phyloP scores from a whole-genome alignment of 257 asterid species.

The Plectranthus barbatus region DNA sequence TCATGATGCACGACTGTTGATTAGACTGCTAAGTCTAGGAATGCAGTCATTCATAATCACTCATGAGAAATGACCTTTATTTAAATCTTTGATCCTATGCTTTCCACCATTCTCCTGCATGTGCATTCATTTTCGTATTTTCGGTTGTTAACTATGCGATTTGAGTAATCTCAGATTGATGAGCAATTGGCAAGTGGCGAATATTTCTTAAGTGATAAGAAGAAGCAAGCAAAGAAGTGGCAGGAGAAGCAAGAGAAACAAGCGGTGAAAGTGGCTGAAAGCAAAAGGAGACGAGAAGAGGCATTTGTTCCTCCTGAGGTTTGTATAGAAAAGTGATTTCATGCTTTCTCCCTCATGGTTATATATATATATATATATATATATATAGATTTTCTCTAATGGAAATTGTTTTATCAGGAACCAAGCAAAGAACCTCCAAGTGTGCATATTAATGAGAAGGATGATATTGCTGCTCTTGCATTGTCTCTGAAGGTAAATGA shows the following conservation, averaged over 20 bases:
- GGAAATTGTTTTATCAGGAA: conserved; percentile 40
- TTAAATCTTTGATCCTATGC: not conserved
- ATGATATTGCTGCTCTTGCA: conserved; percentile 51
- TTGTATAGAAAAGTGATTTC: conserved; percentile 12
- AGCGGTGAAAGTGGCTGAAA: conserved; percentile 63
- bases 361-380: too few relatives aligned
- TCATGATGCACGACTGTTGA: not conserved
- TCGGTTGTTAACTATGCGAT: too few relatives aligned
- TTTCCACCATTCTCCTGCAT: not conserved
- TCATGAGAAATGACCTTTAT: not conserved
- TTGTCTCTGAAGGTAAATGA: conserved; percentile 58
- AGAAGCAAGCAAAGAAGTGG: conserved; percentile 81
- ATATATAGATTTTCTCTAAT: not conserved
- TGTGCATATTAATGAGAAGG: conserved; percentile 19
- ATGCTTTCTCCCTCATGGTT: not conserved
- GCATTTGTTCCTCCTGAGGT: conserved; percentile 92
- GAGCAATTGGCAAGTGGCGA: conserved; percentile 84
- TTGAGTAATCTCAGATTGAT: conserved; percentile 49
- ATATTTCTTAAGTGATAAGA: conserved; percentile 66
- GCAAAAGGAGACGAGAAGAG: conserved; percentile 66
- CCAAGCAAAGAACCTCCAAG: conserved; percentile 23
- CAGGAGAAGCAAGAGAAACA: conserved; percentile 87
- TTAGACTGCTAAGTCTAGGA: not conserved
- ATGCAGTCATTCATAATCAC: not conserved
- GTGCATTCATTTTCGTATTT: too few relatives aligned